Evolutionary conservation across 345 rosid species (phyloP), one percentile per base, ranked within the genome.

Genomic region (Dovyalis caffra): DNA sequence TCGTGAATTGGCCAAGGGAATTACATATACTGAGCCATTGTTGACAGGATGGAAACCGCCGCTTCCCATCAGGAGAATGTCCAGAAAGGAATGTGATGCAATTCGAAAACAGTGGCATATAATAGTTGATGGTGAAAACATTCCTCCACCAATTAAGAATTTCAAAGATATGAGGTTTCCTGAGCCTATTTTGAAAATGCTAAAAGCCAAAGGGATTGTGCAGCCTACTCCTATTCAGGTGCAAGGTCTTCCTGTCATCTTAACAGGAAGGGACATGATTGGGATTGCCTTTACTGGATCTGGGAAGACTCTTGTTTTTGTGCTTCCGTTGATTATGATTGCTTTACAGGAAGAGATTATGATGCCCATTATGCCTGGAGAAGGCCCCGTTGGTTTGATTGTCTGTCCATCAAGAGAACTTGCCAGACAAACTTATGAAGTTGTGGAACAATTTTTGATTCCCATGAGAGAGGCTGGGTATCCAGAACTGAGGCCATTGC

Each of bases 281-380:
- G 98, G 98, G 78, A 92, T 94, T 82, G 98, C 98, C 0, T 94
- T 94, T 74, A 92, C 97, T 0, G 97, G 97, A 10, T 94, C 98
- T 0, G 97, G 97, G 45, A 94, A 92, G 88, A 94, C 98, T 0
- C 74, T 94, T 72, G 97, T 91, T 65, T 92, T 92, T 35, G 98
- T 91, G 71, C 86, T 94, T 68, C 98, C 97, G 0, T 69, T 94
- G 93, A 90, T 94, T n/a, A 94, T 94, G 97, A 82, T 92, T 70
- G 93, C 97, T 2, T 49, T 94, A 9, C 98, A 94, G 73, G 98
- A 94, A 89, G 98, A 92, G 84, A 80, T 78, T 78, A 91, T 92
- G 98, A 92, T 94, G 98, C 95, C 97, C 3, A 85, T 92, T 64
- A 83, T 82, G 57, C 82, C 89, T 0, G 97, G 97, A 20, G 97